Evolutionary conservation across 2,329 filamentous ascomycete genomes (phyloP), one percentile per base, ranked within the genome.

Genomic region (Hypoxylon sp.): DNA sequence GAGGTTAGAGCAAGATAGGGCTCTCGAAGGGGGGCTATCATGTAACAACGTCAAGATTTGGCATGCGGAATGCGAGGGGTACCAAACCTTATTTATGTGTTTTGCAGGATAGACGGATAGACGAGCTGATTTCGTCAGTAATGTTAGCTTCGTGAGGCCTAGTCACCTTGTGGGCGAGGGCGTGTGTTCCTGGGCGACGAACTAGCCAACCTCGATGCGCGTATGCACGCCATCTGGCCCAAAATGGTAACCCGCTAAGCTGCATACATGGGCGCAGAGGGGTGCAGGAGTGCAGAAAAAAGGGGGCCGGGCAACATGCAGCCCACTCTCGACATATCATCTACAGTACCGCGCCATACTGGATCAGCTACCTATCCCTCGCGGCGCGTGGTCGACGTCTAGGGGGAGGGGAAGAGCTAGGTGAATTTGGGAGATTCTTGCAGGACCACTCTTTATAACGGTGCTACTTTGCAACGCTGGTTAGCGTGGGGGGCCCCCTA

Each of bases 191-290:
- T 71, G 63, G 64, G 63, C 61, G 50, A 50, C 47, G 52, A 61
- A 48, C 44, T 43, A 51, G 44, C 37, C 34, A 52, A 65, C 32
- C 48, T 50, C 47, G 34, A 58, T 60, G 63, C 64, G 59, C 52
- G 50, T 64, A 70, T 70, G 70, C 65, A 71, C 58, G 68, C 65
- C 67, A 68, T 70, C 37, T 64, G 34, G 66, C 64, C 71, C 51
- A 68, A 72, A 70, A 60, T 48, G 71, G 71, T 68, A 74, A 70
- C 44, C 72, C 72, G 72, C 66, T 48, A 62, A 49, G 47, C 30
- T 59, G 63, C 55, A 47, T 19, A 65, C 46, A 57, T 54, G 59
- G 56, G 60, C 30, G 50, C 24, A 53, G 28, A 22, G 28, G 30
- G 17, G 26, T 34, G 47, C 47, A 43, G 37, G 17, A 19, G 37